Evolutionary conservation across 768 basidiomycete genomes (phyloP), one percentile per base, ranked within the genome.

Genomic region (Albatrellus ellisii): DNA sequence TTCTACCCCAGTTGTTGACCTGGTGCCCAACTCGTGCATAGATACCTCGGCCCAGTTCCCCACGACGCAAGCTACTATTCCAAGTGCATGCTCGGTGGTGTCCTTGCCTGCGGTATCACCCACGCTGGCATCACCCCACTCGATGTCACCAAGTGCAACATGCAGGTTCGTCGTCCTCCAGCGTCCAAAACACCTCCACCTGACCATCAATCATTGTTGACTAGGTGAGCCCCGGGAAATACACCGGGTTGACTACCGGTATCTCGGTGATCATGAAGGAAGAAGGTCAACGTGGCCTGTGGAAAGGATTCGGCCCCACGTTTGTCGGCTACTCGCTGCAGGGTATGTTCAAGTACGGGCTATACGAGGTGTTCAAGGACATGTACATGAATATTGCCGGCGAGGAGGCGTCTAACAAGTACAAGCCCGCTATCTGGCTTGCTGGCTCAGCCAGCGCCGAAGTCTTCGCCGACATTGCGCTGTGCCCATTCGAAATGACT

Each of bases 331-430:
- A 92, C 70, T 87, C 88, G 7, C 73, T 90, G 54, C 92, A 95
- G 67, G 92, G 92, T 59, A 80, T 91, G 76, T 90, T 94, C 82
- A 97, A 97, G 67, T 95, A 88, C 62, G 92, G 92, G 68, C 85
- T 92, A 61, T 95, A 95, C 62, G 91, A 97, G 66, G 61, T 84
- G 57, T 97, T 92, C 84, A 97, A 94, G 72, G 91, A 95, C 62
- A 45, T 58, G 49, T 92, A 91, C 74, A 77, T 77, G 72, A 91
- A 91, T 73, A 57, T 81, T 50, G 79, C 88, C 48, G 91, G 91
- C 40, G 79, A 92, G 62, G 85, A 89, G 59, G 65, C 73, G 31
- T 59, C 83, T 20, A 62, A 72, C 42, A 78, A 87, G 53, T 88
- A 86, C 75, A 87, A 87, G 68, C 79, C 82, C 49, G 70, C 71